Evolutionary conservation across 805 yeast genomes (phyloP).

Genomic region (Candida glaebosa): DNA sequence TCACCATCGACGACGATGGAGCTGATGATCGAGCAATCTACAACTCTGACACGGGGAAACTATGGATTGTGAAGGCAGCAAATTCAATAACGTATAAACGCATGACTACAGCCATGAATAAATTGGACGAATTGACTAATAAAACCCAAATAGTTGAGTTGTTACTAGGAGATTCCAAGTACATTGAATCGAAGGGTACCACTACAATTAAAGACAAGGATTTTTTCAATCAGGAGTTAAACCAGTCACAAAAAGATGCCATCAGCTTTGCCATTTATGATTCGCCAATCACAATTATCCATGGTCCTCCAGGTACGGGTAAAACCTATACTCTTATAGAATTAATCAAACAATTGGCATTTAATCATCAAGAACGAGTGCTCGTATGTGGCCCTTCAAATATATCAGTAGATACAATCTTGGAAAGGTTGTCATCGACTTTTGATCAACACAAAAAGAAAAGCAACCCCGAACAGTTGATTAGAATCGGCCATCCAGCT

Average conservation of each 20-base stretch:
- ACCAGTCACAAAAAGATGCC: slow-evolving; percentile 71
- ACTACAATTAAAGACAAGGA: slow-evolving; percentile 9
- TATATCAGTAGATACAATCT: slow-evolving; percentile 84
- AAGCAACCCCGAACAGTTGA: slow-evolving; percentile 39
- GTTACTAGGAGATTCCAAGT: slow-evolving; percentile 44
- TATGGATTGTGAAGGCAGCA: slow-evolving; percentile 67
- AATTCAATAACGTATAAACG: slow-evolving; percentile 72
- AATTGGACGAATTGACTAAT: slow-evolving; percentile 49
- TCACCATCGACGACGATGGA: slow-evolving; percentile 58
- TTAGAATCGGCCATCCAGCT: slow-evolving; percentile 94
- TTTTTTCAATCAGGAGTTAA: slow-evolving; percentile 47
- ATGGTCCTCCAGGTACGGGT: slow-evolving; percentile 85
- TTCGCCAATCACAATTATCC: slow-evolving; percentile 60
- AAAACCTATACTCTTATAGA: slow-evolving; percentile 83
- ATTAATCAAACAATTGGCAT: slow-evolving; percentile 66
- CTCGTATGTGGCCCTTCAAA: slow-evolving; percentile 94
- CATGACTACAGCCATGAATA: slow-evolving; percentile 75
- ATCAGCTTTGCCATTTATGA: slow-evolving; percentile 56
- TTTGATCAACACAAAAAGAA: slow-evolving; percentile 18
- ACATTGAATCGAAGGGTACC: slow-evolving; percentile 16
- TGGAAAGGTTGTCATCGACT: slow-evolving; percentile 60
- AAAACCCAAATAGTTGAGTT: slow-evolving; percentile 36
- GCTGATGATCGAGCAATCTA: slow-evolving; percentile 49
- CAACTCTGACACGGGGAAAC: slow-evolving; percentile 31
- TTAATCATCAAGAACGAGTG: slow-evolving; percentile 45